phyloP scores from a whole-genome alignment of 768 basidiomycete genomes.

The Termitomyces sp. region DNA sequence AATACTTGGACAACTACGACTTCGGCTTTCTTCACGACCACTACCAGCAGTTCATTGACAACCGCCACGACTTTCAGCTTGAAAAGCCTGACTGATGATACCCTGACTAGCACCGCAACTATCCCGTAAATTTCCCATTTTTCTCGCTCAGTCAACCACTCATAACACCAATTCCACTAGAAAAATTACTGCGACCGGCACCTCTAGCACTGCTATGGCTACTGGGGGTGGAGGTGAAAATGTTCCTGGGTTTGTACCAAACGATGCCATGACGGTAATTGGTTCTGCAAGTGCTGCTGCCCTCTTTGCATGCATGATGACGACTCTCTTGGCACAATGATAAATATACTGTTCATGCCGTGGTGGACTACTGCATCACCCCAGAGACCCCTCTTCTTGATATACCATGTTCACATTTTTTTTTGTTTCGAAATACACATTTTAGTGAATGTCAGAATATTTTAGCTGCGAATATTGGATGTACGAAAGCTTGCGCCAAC shows the following conservation, averaged over 20 bases:
- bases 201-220: not conserved
- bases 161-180: not conserved
- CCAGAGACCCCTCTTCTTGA: not conserved
- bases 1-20: not conserved
- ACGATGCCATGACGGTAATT: not conserved
- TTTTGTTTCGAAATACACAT: not conserved
- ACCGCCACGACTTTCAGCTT: not conserved
- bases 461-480: too few relatives aligned
- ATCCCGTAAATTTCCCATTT: not conserved
- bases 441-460: not conserved
- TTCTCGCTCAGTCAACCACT: not conserved
- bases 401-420: not conserved
- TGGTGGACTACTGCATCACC: not conserved
- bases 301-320: not conserved
- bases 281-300: not conserved
- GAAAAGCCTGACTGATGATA: not conserved
- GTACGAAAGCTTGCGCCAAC: not conserved
- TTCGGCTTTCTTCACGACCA: not conserved
- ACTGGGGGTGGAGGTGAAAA: not conserved
- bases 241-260: not conserved
- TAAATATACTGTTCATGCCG: not conserved
- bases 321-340: not conserved
- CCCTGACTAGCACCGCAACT: not conserved
- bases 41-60: not conserved
- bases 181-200: not conserved